Percentiles rank a stretch among this genome's conserved stretches.
These are phyloP conservation scores for Hamigera avellanea DNA, from an alignment of 495 filamentous ascomycete species.

Conservation along the genomic window DNA sequence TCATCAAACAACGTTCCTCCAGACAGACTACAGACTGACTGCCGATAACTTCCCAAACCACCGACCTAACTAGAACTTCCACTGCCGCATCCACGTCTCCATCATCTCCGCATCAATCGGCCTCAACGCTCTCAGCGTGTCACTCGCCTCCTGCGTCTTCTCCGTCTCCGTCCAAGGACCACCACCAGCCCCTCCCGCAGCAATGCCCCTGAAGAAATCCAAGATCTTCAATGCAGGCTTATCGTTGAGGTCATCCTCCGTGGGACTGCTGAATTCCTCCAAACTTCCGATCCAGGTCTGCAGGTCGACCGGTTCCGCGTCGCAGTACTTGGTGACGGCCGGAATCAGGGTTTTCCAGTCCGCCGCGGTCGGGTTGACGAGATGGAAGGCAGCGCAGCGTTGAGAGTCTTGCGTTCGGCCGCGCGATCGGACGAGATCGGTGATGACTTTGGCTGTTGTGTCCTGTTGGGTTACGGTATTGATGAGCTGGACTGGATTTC, in stretches of 20 bases:
- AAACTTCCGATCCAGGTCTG: constrained; percentile 10
- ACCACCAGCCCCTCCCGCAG: neutral
- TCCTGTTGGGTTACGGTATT: constrained; percentile 5
- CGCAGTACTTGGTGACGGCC: constrained; percentile 1
- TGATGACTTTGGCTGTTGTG: constrained; percentile 4
- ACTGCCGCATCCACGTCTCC: neutral
- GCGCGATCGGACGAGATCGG: constrained; percentile 5
- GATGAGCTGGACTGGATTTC: too few relatives aligned
- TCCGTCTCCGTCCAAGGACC: neutral
- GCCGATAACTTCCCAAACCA: too few relatives aligned
- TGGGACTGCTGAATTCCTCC: constrained; percentile 4
- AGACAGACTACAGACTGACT: too few relatives aligned
- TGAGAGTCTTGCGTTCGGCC: too few relatives aligned
- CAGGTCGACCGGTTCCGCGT: constrained; percentile 3
- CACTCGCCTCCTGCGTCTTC: neutral
- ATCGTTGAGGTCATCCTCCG: constrained; percentile 3
- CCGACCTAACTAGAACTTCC: too few relatives aligned
- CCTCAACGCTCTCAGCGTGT: neutral
- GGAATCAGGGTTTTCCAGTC: constrained; percentile 12
- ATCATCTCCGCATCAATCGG: neutral
- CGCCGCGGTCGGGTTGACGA: constrained; percentile 12
- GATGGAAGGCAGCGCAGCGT: constrained; percentile 14
- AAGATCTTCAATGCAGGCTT: constrained; percentile 17
- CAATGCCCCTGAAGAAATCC: constrained; percentile 8
- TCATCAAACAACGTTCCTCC: too few relatives aligned